Conservation (phyloP, 768 basidiomycete genomes). For the Hericium rajendrae region DNA sequence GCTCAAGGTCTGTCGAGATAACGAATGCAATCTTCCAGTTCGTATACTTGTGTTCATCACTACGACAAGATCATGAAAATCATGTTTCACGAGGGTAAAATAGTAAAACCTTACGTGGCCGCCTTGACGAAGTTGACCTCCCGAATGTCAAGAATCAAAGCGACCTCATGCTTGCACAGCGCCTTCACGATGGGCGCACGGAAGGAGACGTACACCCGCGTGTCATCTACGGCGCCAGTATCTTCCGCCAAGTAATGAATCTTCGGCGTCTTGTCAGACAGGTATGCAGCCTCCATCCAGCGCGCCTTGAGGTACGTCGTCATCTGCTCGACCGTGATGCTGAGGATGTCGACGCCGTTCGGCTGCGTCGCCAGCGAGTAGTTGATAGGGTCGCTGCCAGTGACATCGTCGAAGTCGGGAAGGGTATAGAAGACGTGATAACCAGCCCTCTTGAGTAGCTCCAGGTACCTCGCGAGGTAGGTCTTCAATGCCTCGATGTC, state of each 20-base stretch:
- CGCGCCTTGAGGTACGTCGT: not conserved
- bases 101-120: not conserved
- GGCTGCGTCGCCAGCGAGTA: conserved; percentile 6
- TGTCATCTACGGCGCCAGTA: conserved; percentile 4
- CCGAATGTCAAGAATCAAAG: conserved; percentile 18
- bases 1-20: conserved; percentile 16
- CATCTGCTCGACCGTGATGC: not conserved
- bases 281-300: conserved; percentile 3
- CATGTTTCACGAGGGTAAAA: no score
- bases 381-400: conserved; percentile 6
- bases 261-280: conserved; percentile 4
- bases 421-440: conserved; percentile 13
- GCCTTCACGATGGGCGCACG: conserved; percentile 19
- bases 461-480: conserved; percentile 12
- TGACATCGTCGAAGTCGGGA: conserved; percentile 16
- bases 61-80: no score
- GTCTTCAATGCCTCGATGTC: not conserved
- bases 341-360: not conserved
- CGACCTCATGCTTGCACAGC: conserved; percentile 20
- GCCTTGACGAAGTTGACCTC: conserved; percentile 9
- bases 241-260: conserved; percentile 15
- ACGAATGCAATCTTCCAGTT: conserved; percentile 19
- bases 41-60: not conserved
- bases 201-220: conserved; percentile 11
- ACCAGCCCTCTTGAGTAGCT: conserved; percentile 10